phyloP scores from a whole-genome alignment of 495 filamentous ascomycete species.

The Elasticomyces elasticus region DNA sequence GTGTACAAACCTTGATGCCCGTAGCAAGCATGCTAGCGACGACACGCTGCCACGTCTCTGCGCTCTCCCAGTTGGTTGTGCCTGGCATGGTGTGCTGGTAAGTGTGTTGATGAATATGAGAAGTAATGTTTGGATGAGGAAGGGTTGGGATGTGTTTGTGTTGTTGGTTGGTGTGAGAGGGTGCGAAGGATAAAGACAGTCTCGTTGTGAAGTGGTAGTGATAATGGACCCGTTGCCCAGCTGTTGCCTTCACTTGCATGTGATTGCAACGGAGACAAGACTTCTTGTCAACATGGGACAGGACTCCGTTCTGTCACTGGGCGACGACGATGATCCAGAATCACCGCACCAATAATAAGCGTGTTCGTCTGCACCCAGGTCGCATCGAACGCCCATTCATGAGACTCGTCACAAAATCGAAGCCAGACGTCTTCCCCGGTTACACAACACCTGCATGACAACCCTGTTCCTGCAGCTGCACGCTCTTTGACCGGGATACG shows the following conservation, averaged over 20 bases:
- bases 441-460: background rate
- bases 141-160: background rate
- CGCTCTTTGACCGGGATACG: background rate
- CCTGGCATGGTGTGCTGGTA: background rate
- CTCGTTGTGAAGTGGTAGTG: background rate
- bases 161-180: background rate
- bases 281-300: background rate
- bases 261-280: background rate
- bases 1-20: conserved; percentile 17
- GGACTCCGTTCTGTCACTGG: background rate
- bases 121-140: background rate
- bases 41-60: conserved; percentile 17
- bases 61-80: conserved; percentile 12
- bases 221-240: background rate
- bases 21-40: conserved; percentile 19
- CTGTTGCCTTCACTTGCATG: conserved; percentile 1
- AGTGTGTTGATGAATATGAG: background rate
- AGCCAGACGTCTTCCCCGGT: background rate
- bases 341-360: background rate
- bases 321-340: background rate
- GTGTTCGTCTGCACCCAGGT: background rate
- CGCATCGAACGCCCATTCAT: background rate
- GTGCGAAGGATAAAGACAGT: background rate
- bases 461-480: background rate
- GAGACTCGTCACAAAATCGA: background rate